Evolutionary conservation across 2,329 filamentous ascomycete species (phyloP).

Genomic region (Fusarium subtropicale): DNA sequence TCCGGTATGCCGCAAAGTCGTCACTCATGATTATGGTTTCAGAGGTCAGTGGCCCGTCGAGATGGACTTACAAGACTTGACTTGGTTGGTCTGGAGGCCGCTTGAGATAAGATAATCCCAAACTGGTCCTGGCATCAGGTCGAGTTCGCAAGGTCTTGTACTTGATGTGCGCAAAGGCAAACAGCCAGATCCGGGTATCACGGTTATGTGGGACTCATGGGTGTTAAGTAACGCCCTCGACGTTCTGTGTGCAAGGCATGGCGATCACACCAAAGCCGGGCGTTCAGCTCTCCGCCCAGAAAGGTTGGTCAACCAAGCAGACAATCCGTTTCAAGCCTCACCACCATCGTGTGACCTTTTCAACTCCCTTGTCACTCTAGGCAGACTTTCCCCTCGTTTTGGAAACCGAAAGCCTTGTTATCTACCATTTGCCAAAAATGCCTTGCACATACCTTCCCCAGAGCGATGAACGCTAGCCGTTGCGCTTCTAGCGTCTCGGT

Average conservation of each 20-base stretch:
- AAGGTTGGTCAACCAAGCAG: conserved; percentile 12
- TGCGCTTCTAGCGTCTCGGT: conserved; percentile 34
- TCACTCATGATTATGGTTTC: conserved; percentile 42
- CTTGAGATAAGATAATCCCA: conserved; percentile 6
- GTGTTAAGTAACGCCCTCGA: conserved; percentile 44
- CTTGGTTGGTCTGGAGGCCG: background rate
- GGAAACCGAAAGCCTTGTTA: conserved; percentile 28
- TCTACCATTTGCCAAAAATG: conserved; percentile 32
- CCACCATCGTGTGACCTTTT: conserved; percentile 35
- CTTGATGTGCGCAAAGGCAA: conserved; percentile 7
- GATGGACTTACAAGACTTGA: background rate
- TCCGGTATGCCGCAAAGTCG: conserved; percentile 44
- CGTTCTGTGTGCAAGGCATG: conserved; percentile 13
- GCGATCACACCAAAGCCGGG: conserved; percentile 40
- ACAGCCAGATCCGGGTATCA: background rate
- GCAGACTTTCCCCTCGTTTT: conserved; percentile 32
- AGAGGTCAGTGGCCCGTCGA: background rate
- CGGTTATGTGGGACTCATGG: conserved; percentile 25
- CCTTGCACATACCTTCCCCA: conserved; percentile 35
- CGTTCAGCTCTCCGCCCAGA: conserved; percentile 30
- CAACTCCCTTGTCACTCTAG: conserved; percentile 7
- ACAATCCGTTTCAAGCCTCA: conserved; percentile 22
- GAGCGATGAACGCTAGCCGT: conserved; percentile 16
- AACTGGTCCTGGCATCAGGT: conserved; percentile 17
- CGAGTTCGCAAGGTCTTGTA: background rate